Evolutionary conservation across 192 early-diverging fungal species (phyloP).

Genomic region (Mortierella hygrophila): DNA sequence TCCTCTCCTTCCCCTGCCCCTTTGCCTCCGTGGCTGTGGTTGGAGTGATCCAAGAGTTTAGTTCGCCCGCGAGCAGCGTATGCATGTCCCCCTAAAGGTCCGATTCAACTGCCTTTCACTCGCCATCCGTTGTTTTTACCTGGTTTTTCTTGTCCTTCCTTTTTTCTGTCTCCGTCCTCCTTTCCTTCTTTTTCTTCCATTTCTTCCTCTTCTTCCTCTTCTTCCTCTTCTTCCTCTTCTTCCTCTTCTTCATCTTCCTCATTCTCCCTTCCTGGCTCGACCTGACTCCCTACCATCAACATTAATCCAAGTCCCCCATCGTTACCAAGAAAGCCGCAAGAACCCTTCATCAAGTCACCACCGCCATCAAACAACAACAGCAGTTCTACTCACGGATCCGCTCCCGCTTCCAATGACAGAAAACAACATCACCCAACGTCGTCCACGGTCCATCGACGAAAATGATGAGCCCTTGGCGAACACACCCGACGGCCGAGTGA

Average conservation of each 20-base stretch:
- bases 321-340: neutral
- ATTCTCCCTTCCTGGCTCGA: neutral
- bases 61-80: too few relatives aligned
- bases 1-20: too few relatives aligned
- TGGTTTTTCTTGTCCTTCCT: neutral
- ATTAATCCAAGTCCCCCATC: neutral
- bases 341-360: neutral
- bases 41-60: too few relatives aligned
- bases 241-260: neutral
- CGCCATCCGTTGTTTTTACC: neutral
- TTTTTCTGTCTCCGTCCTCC: neutral
- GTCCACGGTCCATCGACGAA: neutral
- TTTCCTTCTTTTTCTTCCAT: neutral
- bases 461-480: constrained; percentile 30
- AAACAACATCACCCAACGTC: neutral
- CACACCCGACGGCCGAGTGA: constrained; percentile 22
- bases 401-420: neutral
- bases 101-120: too few relatives aligned
- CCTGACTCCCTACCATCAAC: neutral
- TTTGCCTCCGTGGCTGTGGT: too few relatives aligned
- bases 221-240: neutral
- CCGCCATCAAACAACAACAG: neutral
- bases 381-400: neutral
- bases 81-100: too few relatives aligned
- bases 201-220: neutral